Conservation (phyloP, 1,284 basidiomycete genomes). For the Trametes polyzona region DNA sequence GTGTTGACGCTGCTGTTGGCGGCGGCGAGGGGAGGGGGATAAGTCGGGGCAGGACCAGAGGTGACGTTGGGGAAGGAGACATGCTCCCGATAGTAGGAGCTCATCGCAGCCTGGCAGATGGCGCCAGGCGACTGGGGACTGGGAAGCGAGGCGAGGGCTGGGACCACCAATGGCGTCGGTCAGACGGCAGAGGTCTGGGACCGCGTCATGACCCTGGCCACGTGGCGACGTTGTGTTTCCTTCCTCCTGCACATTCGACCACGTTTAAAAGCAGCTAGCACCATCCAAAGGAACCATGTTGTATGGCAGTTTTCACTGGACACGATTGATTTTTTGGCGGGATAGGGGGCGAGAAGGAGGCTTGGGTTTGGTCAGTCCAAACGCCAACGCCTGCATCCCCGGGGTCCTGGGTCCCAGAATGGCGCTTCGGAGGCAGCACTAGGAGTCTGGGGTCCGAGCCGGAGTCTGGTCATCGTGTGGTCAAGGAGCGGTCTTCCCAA, state of each 20-base stretch:
- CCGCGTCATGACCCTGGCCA: conserved; percentile 2
- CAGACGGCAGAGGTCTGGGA: conserved; percentile 17
- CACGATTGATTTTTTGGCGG: too few relatives aligned
- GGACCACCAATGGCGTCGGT: conserved; percentile 1
- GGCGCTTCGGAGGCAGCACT: neutral
- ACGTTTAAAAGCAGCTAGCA: too few relatives aligned
- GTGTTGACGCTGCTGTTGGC: conserved; percentile 2
- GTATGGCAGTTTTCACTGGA: too few relatives aligned
- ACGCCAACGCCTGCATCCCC: too few relatives aligned
- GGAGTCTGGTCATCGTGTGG: neutral
- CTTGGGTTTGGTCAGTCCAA: too few relatives aligned
- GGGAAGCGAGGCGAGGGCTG: conserved; percentile 11
- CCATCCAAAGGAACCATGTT: too few relatives aligned
- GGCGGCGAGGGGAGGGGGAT: conserved; percentile 7
- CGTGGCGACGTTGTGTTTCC: conserved; percentile 19
- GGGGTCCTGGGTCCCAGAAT: neutral
- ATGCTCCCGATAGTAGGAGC: conserved; percentile 27
- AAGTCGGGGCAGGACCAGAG: conserved; percentile 19
- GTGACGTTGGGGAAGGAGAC: conserved; percentile 26
- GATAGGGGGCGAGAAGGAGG: too few relatives aligned
- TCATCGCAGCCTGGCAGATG: conserved; percentile 17
- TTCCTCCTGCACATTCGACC: neutral
- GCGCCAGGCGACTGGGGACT: conserved; percentile 20
- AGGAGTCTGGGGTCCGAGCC: conserved; percentile 1
- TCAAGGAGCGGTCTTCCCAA: conserved; percentile 3